Evolutionary conservation across 164 flowering plant species (phyloP).

Genomic region (Vitis vinifera): ASM3070453v1 NC_081822.1:13772001-13772500

Average conservation of each 20-base stretch:
- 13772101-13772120: not conserved
- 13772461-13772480: not conserved
- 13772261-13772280: not conserved
- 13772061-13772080: not conserved
- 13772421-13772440: not conserved
- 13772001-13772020: not conserved
- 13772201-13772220: too few relatives aligned
- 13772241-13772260: not conserved
- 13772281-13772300: not conserved
- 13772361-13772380: conserved; percentile 88
- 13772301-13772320: conserved; percentile 31
- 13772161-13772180: too few relatives aligned
- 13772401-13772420: not conserved
- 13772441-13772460: not conserved
- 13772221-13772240: too few relatives aligned
- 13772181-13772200: too few relatives aligned
- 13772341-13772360: conserved; percentile 85
- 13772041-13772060: not conserved
- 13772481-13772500: not conserved
- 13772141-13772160: too few relatives aligned
- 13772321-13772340: conserved; percentile 89
- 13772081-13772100: not conserved
- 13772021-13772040: not conserved
- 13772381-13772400: conserved; percentile 47
- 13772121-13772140: not conserved